These are phyloP conservation scores for Dispira parvispora DNA, from an alignment of 192 early-diverging fungal genomes.

Conservation along the genomic window DNA sequence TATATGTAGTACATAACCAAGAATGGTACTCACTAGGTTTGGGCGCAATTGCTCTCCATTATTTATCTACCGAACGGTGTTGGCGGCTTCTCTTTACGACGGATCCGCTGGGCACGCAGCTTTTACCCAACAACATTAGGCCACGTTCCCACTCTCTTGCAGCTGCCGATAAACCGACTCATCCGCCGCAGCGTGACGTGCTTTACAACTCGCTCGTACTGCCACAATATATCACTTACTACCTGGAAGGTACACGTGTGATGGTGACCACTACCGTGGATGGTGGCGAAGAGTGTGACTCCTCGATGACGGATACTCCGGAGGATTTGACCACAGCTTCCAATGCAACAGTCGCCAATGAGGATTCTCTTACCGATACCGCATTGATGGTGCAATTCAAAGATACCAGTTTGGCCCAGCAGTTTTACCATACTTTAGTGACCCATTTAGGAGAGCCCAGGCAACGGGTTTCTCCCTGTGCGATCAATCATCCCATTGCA, in stretches of 20 bases:
- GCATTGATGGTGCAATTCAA: conserved; percentile 1
- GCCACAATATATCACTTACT: background rate
- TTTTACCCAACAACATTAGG: background rate
- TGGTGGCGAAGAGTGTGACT: background rate
- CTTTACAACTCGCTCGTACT: background rate
- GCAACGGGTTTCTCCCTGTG: background rate
- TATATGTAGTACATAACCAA: background rate
- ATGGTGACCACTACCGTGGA: background rate
- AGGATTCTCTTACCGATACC: background rate
- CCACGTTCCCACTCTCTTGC: too few species aligned
- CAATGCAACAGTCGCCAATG: background rate
- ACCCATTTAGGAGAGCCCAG: background rate
- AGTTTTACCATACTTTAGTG: background rate
- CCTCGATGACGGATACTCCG: background rate
- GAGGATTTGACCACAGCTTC: background rate
- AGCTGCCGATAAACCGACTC: too few species aligned
- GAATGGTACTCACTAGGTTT: background rate
- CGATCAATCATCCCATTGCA: background rate
- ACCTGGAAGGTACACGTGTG: background rate
- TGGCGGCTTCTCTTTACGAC: background rate
- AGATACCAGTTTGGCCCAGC: background rate
- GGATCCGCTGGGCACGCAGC: background rate
- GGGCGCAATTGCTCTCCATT: background rate
- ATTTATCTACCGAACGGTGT: background rate
- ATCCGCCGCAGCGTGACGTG: too few species aligned